Evolutionary conservation across 208 protist genomes (phyloP), one percentile per base, ranked within the genome.

Genomic region (Leishmania lainsoni): DNA sequence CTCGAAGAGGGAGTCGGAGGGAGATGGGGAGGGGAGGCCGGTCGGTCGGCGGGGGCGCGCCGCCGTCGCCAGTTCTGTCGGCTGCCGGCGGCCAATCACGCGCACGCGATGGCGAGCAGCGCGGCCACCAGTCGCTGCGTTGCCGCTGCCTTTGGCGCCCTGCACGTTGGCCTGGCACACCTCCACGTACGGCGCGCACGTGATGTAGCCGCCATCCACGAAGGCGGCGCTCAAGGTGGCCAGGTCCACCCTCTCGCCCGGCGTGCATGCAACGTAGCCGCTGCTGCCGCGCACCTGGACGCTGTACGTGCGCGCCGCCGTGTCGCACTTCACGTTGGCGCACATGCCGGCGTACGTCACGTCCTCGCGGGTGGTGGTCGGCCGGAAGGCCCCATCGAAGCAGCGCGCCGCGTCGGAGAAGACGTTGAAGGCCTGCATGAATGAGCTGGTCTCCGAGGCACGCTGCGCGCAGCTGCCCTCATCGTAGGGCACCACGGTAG

Each of bases 311-410:
- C 5, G 45, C 0, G 35, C 42, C 12, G 49, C n/a, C 17, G 16
- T 35, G 71, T 75, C 71, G 10, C 71, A 75, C 71, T 8, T 45
- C 48, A 75, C 49, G 71, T 75, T 59, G 49, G 51, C 71, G n/a
- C 71, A 75, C 71, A 75, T 16, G 49, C 4, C 71, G 49, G 26
- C 4, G 12, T 39, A 74, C 6, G 0, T 14, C 0, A 3, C 26
- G 35, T 16, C 71, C 45, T 59, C 3, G 22, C n/a, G n/a, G n/a
- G n/a, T n/a, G n/a, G n/a, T n/a, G n/a, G n/a, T n/a, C n/a, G n/a
- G 49, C 29, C 0, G 17, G 45, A 75, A 59, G 39, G 1, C 51
- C 1, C 71, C 71, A 42, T 75, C 71, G 26, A 75, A 26, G 71
- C 71, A 75, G 26, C 71, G 71, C n/a, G 71, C 49, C 0, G 71